These are phyloP conservation scores for Carex myosuroides DNA, from an alignment of 176 grass and related monocot species.

Conservation along the genomic window DNA sequence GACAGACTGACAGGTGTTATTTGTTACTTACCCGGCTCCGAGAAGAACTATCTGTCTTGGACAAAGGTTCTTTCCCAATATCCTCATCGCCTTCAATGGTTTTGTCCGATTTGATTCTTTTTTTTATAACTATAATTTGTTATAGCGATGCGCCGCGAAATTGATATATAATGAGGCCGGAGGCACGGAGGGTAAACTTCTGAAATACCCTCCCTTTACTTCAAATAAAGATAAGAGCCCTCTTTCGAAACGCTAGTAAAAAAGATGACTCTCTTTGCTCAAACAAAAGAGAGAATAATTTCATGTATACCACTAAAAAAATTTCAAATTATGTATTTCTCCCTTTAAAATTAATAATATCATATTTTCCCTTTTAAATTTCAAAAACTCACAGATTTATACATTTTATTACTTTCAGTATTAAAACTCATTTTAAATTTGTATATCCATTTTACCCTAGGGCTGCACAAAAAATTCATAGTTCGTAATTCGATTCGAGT, in stretches of 20 bases:
- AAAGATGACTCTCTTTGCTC: background rate
- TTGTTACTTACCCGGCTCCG: constrained; percentile 33
- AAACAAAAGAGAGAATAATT: too few relatives aligned
- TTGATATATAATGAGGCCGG: background rate
- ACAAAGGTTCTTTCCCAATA: constrained; percentile 55
- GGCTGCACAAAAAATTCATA: too few relatives aligned
- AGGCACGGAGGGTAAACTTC: background rate
- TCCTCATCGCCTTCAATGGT: constrained; percentile 26
- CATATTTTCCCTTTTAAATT: too few relatives aligned
- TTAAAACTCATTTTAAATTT: too few relatives aligned
- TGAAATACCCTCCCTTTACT: background rate
- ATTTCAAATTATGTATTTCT: too few relatives aligned
- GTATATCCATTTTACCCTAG: too few relatives aligned
- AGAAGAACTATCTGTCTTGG: constrained; percentile 47
- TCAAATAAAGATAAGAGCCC: background rate
- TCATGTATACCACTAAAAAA: too few relatives aligned
- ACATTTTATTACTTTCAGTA: too few relatives aligned
- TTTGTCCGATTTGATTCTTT: background rate
- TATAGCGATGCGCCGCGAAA: background rate
- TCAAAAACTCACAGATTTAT: too few relatives aligned
- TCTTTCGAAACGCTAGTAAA: background rate
- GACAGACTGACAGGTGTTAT: background rate
- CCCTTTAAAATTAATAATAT: too few relatives aligned
- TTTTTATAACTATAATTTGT: background rate
- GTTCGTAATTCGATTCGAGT: too few relatives aligned